Conservation (phyloP, 495 filamentous ascomycete genomes). For the Friedmanniomyces simplex region DNA sequence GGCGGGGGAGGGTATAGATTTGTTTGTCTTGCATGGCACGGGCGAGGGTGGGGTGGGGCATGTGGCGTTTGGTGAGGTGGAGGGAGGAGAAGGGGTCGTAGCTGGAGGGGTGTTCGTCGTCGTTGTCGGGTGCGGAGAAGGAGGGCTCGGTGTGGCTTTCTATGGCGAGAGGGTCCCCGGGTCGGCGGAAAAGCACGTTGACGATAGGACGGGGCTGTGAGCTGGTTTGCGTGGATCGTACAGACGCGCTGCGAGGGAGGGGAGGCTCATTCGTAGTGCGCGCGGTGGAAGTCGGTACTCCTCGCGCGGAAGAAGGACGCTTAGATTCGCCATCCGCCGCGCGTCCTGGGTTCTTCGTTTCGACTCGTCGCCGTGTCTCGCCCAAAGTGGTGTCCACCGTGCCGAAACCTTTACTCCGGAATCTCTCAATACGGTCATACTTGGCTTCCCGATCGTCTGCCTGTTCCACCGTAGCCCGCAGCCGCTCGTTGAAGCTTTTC, state of each 20-base stretch:
- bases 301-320: neutral
- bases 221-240: neutral
- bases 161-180: neutral
- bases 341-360: no score
- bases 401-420: slow-evolving; percentile 48
- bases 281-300: neutral
- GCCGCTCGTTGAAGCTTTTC: slow-evolving; percentile 73
- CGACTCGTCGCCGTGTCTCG: no score
- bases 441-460: slow-evolving; percentile 49
- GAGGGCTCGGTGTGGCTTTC: no score
- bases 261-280: neutral
- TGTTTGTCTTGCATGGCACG: slow-evolving; percentile 68
- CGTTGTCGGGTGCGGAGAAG: neutral
- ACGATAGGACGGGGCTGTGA: neutral
- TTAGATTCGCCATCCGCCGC: no score
- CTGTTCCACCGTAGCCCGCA: slow-evolving; percentile 52
- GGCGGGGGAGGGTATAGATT: slow-evolving; percentile 65
- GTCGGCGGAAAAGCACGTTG: neutral
- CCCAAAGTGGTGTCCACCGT: neutral
- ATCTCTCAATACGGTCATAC: slow-evolving; percentile 41
- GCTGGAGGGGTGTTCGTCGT: neutral
- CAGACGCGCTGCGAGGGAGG: neutral
- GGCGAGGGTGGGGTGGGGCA: slow-evolving; percentile 67
- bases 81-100: slow-evolving; percentile 82
- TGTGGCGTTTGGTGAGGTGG: slow-evolving; percentile 75